phyloP scores from a whole-genome alignment of 768 basidiomycete species.

The Stropharia rugosoannulata region DNA sequence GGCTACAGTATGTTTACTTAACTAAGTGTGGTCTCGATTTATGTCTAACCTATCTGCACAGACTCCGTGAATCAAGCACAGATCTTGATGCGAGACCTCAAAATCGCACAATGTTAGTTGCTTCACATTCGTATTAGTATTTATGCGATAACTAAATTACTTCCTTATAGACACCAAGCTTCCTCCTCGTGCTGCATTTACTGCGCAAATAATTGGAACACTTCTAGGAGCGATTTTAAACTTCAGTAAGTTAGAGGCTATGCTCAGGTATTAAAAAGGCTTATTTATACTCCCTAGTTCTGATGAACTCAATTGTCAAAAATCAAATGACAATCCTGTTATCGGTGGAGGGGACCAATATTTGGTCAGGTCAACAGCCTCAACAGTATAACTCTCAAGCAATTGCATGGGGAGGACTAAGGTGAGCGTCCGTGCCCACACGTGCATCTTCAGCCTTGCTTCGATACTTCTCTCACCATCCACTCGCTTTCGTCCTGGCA shows the following conservation, averaged over 20 bases:
- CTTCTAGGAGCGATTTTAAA: slow-evolving; percentile 46
- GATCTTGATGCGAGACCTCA: slow-evolving; percentile 44
- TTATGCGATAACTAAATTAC: not conserved
- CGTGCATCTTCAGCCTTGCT: not conserved
- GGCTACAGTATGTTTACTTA: slow-evolving; percentile 38
- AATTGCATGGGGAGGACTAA: slow-evolving; percentile 50
- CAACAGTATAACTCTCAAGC: slow-evolving; percentile 53
- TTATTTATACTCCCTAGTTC: slow-evolving; percentile 30
- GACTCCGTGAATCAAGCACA: slow-evolving; percentile 46
- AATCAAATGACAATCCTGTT: slow-evolving; percentile 49
- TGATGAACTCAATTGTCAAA: slow-evolving; percentile 61
- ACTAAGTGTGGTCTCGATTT: not conserved
- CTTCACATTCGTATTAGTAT: no score
- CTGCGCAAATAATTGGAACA: slow-evolving; percentile 48
- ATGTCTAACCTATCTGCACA: slow-evolving; percentile 7
- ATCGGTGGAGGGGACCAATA: slow-evolving; percentile 54
- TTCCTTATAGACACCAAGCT: slow-evolving; percentile 40
- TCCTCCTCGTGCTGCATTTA: slow-evolving; percentile 47
- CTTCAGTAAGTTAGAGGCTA: slow-evolving; percentile 30
- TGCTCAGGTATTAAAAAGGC: not conserved
- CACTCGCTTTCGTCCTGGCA: slow-evolving; percentile 8
- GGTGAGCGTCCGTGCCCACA: slow-evolving; percentile 17
- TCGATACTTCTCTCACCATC: not conserved
- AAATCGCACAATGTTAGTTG: slow-evolving; percentile 41
- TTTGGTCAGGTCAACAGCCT: slow-evolving; percentile 48